A percentile compares a stretch with the other conserved stretches of the same genome.
These are phyloP conservation scores for Pseudogymnoascus sp. DNA, from an alignment of 2,329 filamentous ascomycete genomes.

Conservation along the genomic window DNA sequence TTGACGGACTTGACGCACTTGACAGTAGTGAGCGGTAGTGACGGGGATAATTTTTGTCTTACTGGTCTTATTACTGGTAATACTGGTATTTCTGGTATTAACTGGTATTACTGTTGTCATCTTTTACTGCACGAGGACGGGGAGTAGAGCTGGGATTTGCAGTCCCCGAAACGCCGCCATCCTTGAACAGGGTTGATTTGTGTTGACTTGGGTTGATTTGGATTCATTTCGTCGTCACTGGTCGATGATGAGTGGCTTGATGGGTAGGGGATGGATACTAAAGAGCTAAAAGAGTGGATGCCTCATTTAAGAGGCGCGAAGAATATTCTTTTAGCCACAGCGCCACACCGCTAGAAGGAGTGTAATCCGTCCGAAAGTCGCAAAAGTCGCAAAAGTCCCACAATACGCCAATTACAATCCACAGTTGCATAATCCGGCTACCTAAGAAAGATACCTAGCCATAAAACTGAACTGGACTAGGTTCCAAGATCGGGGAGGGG, in stretches of 20 bases:
- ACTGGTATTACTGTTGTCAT: background rate
- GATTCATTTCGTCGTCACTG: background rate
- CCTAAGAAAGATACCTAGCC: too few relatives aligned
- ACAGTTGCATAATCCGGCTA: background rate
- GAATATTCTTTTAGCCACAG: slow-evolving; percentile 10
- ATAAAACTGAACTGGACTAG: background rate
- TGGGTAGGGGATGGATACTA: background rate
- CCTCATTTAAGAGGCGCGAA: slow-evolving; percentile 3
- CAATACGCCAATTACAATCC: background rate
- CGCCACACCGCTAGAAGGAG: slow-evolving; percentile 3
- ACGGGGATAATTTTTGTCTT: background rate
- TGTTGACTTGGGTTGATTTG: background rate
- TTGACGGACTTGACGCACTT: too few relatives aligned
- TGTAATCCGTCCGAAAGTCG: background rate
- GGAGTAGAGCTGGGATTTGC: background rate
- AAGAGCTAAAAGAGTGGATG: background rate
- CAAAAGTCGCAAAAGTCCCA: background rate
- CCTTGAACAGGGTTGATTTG: background rate
- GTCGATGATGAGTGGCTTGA: background rate
- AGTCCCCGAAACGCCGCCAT: background rate
- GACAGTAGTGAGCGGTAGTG: background rate
- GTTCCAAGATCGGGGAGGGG: background rate
- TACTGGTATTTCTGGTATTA: too few relatives aligned
- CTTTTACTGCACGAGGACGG: background rate
- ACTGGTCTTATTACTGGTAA: too few relatives aligned